Conservation (phyloP, 352 stramenopile genomes). For the Phytopythium kandeliae region DNA sequence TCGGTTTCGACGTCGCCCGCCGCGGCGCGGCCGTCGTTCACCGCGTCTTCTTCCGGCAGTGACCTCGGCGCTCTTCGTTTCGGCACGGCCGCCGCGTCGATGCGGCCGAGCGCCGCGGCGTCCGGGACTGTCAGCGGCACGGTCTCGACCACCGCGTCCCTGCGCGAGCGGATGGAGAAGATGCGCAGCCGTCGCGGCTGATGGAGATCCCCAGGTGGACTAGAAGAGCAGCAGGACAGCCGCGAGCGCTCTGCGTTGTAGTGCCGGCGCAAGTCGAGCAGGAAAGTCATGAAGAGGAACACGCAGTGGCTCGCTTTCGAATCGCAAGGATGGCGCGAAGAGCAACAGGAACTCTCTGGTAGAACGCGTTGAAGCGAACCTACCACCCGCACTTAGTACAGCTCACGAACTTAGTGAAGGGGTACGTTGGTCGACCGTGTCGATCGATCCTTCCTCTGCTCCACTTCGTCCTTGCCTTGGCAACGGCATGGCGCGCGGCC, state of each 20-base stretch:
- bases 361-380: neutral
- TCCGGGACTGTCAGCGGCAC: neutral
- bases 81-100: neutral
- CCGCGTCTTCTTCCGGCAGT: neutral
- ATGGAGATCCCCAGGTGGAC: neutral
- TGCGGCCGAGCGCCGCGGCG: neutral
- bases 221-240: neutral
- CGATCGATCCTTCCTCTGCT: no score
- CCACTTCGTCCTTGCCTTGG: no score
- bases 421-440: no score
- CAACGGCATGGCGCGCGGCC: neutral
- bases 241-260: neutral
- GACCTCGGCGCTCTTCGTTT: neutral
- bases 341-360: no score
- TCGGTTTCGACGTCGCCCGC: neutral
- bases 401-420: neutral
- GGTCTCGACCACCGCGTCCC: neutral
- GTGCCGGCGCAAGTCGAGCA: conserved; percentile 6
- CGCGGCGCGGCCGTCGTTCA: neutral
- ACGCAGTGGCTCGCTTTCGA: no score
- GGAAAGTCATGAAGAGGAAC: neutral
- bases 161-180: conserved; percentile 5
- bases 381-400: neutral
- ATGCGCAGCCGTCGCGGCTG: no score
- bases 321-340: no score